A percentile compares a stretch with the other conserved stretches of the same genome.
Evolutionary conservation across 148 eudicot genomes (phyloP).

Genomic region (Vaccinium myrtillus): DNA sequence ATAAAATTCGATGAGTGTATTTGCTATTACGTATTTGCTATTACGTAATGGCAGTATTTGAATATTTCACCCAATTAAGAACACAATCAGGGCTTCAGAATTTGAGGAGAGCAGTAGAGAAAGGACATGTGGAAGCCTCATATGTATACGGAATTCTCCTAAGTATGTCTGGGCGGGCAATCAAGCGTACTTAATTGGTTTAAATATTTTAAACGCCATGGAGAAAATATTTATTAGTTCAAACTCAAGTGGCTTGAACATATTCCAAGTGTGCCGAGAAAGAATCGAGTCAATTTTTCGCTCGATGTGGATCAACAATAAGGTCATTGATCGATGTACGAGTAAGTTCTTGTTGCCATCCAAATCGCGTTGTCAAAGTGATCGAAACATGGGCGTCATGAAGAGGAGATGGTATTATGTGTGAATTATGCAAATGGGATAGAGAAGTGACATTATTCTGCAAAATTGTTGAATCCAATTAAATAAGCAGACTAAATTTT

Average conservation of each 20-base stretch:
- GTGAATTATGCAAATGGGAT: neutral
- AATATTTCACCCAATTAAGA: slow-evolving; percentile 16
- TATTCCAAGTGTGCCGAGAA: slow-evolving; percentile 6
- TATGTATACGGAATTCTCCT: slow-evolving; percentile 24
- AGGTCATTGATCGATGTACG: neutral
- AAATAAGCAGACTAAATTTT: no score
- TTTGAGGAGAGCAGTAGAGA: slow-evolving; percentile 22
- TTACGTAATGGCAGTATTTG: slow-evolving; percentile 11
- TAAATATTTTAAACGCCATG: slow-evolving; percentile 3
- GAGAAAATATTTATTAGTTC: neutral
- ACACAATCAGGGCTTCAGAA: slow-evolving; percentile 20
- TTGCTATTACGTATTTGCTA: no score
- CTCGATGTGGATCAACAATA: slow-evolving; percentile 14
- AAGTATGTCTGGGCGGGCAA: slow-evolving; percentile 9
- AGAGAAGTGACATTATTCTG: neutral
- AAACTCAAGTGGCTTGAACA: neutral
- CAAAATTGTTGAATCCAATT: no score
- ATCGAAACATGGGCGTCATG: neutral
- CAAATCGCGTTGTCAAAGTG: neutral
- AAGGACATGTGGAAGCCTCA: slow-evolving; percentile 26
- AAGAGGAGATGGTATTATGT: neutral
- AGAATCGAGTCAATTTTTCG: neutral
- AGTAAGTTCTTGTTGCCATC: neutral
- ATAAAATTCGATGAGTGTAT: no score
- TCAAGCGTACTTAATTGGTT: slow-evolving; percentile 5